Base-by-base conservation (phyloP, 2,329 filamentous ascomycete genomes). In the Cladosporium austrohemisphaericum region DNA sequence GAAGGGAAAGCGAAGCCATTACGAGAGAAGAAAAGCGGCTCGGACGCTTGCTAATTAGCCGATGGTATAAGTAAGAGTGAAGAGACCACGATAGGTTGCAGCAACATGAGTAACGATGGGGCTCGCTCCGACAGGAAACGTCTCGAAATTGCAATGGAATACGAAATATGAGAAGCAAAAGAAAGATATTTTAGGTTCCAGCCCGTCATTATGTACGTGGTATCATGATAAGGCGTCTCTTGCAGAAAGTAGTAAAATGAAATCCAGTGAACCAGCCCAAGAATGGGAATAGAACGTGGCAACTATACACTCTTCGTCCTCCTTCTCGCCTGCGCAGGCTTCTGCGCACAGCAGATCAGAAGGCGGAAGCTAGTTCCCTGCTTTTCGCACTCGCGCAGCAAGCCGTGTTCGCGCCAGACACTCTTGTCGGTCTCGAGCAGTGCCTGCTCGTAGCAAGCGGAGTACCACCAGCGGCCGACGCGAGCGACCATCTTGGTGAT, bases 401-500 rank as follows among this genome's bases (percentile, higher is more conserved):
- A 71, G 8, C 77, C 77, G 49, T 77, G 80, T 63, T 96, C 86
- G 38, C 76, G 78, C 85, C 91, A 97, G 57, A 97, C 87, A 65
- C 86, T 85, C 52, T 69, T 80, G 37, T 73, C 71, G 40, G 73
- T 70, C 41, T 64, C 59, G 7, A 65, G 63, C 3, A 75, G 59
- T 25, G 72, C 66, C 52, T 76, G 69, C 69, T 96, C 92, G 66
- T 96, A 97, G 73, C 92, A 96, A 45, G 86, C 82, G 8, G 83
- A 87, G 69, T 95, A 97, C 93, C 93, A 98, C 89, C 92, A 97
- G 35, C 93, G 80, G 2, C 90, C 92, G 9, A 97, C 92, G 55
- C 84, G 85, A 13, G 90, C 86, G 18, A 97, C 90, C 77, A 95
- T 95, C 63, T 88, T 91, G 11, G 89, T 88, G 63, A 97, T 95